phyloP scores from a whole-genome alignment of 371 early-diverging fungal genomes.

The Lichtheimia ornata region DNA sequence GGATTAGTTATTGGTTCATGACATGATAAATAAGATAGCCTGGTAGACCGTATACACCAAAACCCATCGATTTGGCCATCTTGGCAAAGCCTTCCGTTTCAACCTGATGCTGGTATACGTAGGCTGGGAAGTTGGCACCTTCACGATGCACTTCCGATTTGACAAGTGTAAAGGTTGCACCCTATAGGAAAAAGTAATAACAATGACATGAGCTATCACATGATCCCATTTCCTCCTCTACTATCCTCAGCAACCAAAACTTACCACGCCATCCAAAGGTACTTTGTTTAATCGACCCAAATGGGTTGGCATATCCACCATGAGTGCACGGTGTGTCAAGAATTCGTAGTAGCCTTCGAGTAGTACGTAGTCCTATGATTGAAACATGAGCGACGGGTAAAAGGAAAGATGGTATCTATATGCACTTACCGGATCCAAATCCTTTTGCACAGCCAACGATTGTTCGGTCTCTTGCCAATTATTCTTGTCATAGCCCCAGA shows the following conservation, averaged over 20 bases:
- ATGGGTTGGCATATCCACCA: conserved; percentile 55
- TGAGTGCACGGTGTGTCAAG: conserved; percentile 36
- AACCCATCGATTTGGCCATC: conserved; percentile 65
- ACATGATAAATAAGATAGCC: conserved; percentile 45
- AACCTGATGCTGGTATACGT: conserved; percentile 64
- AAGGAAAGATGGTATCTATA: neutral
- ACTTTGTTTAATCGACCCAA: conserved; percentile 32
- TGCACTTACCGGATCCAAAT: conserved; percentile 35
- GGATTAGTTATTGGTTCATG: conserved; percentile 26
- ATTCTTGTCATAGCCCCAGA: conserved; percentile 68
- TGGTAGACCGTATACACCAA: conserved; percentile 50
- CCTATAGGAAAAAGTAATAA: conserved; percentile 5
- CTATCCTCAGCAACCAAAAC: conserved; percentile 1
- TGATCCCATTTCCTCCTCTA: too few species aligned
- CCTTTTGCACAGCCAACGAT: conserved; percentile 53
- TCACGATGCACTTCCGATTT: conserved; percentile 69
- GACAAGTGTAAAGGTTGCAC: conserved; percentile 54
- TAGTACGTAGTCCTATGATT: conserved; percentile 33
- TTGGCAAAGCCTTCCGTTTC: conserved; percentile 84
- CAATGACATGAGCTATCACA: neutral
- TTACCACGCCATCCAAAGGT: conserved; percentile 37
- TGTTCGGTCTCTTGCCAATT: conserved; percentile 69
- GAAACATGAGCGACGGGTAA: neutral
- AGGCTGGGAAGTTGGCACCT: conserved; percentile 69
- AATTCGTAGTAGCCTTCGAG: conserved; percentile 51